A percentile compares a stretch with the other conserved stretches of the same genome.
Evolutionary conservation across 2,329 filamentous ascomycete genomes (phyloP).

Genomic region (Exophiala phaeomuriformis): DNA sequence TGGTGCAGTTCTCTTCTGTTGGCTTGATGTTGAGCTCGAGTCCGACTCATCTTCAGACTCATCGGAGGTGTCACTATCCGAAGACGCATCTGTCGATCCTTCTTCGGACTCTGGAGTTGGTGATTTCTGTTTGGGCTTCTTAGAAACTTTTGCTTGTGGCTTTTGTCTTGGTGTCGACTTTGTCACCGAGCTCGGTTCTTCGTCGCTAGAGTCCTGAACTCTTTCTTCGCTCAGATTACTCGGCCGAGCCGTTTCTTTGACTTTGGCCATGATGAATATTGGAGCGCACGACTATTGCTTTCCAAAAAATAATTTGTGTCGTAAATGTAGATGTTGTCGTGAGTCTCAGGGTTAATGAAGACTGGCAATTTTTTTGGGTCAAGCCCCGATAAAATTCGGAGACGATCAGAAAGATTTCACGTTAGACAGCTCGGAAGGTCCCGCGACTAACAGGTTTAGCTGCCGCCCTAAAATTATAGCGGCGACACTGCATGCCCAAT

Average conservation of each 20-base stretch:
- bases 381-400: not conserved
- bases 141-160: not conserved
- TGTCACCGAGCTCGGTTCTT: constrained; percentile 3
- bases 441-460: not conserved
- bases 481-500: not conserved
- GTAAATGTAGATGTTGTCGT: not conserved
- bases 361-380: not conserved
- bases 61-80: constrained; percentile 2
- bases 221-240: constrained; percentile 19
- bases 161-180: constrained; percentile 6
- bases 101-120: constrained; percentile 1
- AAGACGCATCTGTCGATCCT: not conserved
- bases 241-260: not conserved
- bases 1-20: constrained; percentile 10
- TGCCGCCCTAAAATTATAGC: not conserved
- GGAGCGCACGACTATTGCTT: not conserved
- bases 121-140: not conserved
- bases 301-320: not conserved
- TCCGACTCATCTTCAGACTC: constrained; percentile 6
- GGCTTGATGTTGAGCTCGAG: constrained; percentile 7
- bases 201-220: constrained; percentile 21
- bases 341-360: not conserved
- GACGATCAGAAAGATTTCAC: not conserved
- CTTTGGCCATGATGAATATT: constrained; percentile 6
- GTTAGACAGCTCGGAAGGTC: not conserved